A percentile compares a stretch with the other conserved stretches of the same genome.
phyloP scores from a whole-genome alignment of 345 rosid genomes.

The Rhodamnia argentea region DNA sequence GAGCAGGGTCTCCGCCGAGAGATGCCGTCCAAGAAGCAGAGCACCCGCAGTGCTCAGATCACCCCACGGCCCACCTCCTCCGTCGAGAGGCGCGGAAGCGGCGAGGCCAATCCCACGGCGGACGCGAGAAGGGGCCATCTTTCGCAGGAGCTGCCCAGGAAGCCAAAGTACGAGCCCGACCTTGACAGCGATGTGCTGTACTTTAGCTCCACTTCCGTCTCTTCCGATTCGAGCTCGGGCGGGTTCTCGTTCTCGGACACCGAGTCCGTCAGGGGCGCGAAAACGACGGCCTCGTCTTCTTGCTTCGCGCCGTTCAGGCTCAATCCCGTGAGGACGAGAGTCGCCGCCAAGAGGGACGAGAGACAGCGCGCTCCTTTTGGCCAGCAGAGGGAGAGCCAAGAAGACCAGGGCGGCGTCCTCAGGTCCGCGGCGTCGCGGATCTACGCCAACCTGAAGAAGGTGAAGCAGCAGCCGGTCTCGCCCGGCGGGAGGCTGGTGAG shows the following conservation, averaged over 20 bases:
- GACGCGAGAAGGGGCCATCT: conserved; percentile 4
- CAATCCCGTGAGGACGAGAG: conserved; percentile 34
- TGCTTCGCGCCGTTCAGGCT: conserved; percentile 28
- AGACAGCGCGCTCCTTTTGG: conserved; percentile 13
- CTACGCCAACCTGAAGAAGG: conserved; percentile 40
- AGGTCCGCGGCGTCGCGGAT: conserved; percentile 41
- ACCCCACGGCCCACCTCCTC: background rate
- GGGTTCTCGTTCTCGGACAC: conserved; percentile 82
- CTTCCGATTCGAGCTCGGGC: conserved; percentile 71
- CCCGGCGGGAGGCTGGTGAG: conserved; percentile 56
- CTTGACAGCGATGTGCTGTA: conserved; percentile 35
- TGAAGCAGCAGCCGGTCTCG: conserved; percentile 78
- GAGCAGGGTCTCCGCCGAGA: conserved; percentile 31
- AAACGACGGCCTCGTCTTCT: conserved; percentile 29
- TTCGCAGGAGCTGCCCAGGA: conserved; percentile 8
- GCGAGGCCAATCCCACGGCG: conserved; percentile 11
- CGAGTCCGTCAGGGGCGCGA: conserved; percentile 36
- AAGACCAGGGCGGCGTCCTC: conserved; percentile 14
- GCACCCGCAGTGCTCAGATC: background rate
- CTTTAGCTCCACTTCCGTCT: conserved; percentile 58
- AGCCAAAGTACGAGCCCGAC: conserved; percentile 7
- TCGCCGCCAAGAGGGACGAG: conserved; percentile 12
- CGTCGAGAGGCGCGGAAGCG: conserved; percentile 29
- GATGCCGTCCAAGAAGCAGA: conserved; percentile 16
- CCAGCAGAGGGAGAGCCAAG: conserved; percentile 21